These are phyloP conservation scores for Microbotryum saponariae DNA, from an alignment of 1,284 basidiomycete species.

Conservation along the genomic window DNA sequence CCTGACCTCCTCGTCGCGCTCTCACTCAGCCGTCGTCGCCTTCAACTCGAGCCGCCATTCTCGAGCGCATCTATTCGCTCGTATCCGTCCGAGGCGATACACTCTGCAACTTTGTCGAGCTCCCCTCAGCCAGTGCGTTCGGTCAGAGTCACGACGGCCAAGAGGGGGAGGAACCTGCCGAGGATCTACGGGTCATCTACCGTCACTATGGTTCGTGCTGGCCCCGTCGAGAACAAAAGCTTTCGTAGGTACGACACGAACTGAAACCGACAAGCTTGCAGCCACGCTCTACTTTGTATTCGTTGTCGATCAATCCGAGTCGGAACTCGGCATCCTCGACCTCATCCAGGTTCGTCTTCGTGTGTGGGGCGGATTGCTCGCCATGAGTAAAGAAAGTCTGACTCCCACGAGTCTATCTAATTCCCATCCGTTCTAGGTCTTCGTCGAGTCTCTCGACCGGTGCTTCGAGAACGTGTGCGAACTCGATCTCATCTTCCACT, in stretches of 20 bases:
- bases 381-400: background rate
- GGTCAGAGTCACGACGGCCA: conserved; percentile 9
- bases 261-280: background rate
- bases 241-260: no score
- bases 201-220: conserved; percentile 34
- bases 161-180: conserved; percentile 24
- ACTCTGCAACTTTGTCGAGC: conserved; percentile 38
- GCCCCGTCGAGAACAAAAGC: conserved; percentile 4
- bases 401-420: background rate
- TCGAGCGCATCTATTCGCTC: conserved; percentile 33
- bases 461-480: conserved; percentile 99
- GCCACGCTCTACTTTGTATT: conserved; percentile 97
- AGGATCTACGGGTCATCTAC: conserved; percentile 48
- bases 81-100: conserved; percentile 34
- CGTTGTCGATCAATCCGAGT: conserved; percentile 89
- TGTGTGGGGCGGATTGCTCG: conserved; percentile 1
- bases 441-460: conserved; percentile 91
- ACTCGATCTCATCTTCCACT: conserved; percentile 95
- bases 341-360: conserved; percentile 72
- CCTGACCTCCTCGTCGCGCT: conserved; percentile 48
- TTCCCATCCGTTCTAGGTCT: conserved; percentile 53
- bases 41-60: conserved; percentile 24
- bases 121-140: conserved; percentile 19
- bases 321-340: conserved; percentile 91
- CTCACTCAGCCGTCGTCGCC: conserved; percentile 54